phyloP scores from a whole-genome alignment of 352 stramenopile genomes.

The Pythium vanterpoolii region DNA sequence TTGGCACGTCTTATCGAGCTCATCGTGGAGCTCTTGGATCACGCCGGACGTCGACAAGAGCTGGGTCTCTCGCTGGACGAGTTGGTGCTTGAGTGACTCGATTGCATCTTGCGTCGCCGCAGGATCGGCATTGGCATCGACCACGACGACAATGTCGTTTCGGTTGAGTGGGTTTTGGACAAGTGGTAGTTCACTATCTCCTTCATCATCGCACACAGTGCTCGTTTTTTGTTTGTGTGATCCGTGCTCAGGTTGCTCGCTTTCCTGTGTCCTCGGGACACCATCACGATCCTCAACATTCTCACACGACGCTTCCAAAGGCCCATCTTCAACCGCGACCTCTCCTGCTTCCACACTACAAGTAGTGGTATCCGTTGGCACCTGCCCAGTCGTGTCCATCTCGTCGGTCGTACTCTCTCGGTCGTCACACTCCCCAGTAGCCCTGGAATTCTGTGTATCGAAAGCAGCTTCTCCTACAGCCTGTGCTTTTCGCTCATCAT shows the following conservation, averaged over 20 bases:
- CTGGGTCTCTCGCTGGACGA: conserved; percentile 59
- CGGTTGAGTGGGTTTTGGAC: background rate
- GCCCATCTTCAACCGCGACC: background rate
- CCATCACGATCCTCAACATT: background rate
- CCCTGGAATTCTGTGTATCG: background rate
- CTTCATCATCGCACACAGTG: background rate
- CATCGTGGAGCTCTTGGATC: conserved; percentile 70
- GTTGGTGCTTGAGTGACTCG: conserved; percentile 31
- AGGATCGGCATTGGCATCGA: background rate
- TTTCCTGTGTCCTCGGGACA: background rate
- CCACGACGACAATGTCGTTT: background rate
- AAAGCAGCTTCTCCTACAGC: background rate
- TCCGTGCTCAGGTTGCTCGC: background rate
- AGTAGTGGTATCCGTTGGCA: background rate
- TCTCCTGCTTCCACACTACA: background rate
- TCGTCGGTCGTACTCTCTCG: background rate
- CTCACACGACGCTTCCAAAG: background rate
- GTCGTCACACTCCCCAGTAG: background rate
- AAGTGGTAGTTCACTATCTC: background rate
- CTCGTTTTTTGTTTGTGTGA: no score
- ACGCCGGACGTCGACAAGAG: conserved; percentile 55
- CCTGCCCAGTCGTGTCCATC: background rate
- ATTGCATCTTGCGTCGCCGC: background rate
- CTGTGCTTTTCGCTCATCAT: background rate
- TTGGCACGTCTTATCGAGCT: conserved; percentile 70